phyloP scores from a whole-genome alignment of 306 rosid species.

The Gleditsia sinensis region DNA sequence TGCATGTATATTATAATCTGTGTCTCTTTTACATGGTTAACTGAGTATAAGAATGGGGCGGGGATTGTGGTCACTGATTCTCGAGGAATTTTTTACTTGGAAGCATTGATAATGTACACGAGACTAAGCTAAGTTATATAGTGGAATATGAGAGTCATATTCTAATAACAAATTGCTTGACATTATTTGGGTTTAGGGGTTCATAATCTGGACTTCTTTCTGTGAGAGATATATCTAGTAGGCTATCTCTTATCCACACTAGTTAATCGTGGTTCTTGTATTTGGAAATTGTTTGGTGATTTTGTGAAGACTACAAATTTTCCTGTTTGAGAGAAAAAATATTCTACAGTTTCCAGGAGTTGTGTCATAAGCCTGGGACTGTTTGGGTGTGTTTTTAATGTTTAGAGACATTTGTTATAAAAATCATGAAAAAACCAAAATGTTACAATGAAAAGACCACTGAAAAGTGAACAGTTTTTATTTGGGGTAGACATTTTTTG shows the following conservation, averaged over 20 bases:
- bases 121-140: constrained; percentile 1
- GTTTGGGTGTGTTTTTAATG: neutral
- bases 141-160: constrained; percentile 9
- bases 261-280: neutral
- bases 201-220: constrained; percentile 7
- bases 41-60: too few species aligned
- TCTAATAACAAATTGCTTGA: neutral
- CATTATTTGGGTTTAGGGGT: neutral
- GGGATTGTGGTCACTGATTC: neutral
- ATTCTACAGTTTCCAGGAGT: constrained; percentile 10
- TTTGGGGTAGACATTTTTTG: constrained; percentile 6
- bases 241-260: neutral
- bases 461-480: neutral
- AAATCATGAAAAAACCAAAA: neutral
- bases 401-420: neutral
- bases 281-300: constrained; percentile 5
- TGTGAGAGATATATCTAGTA: neutral
- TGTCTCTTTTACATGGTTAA: neutral
- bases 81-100: too few species aligned
- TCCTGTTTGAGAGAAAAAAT: constrained; percentile 9
- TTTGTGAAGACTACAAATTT: neutral
- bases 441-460: neutral
- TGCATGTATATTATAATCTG: neutral
- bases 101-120: too few species aligned
- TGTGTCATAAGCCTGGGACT: neutral